Evolutionary conservation across 495 filamentous ascomycete genomes (phyloP), one percentile per base, ranked within the genome.

Genomic region (Penicillium herquei): DNA sequence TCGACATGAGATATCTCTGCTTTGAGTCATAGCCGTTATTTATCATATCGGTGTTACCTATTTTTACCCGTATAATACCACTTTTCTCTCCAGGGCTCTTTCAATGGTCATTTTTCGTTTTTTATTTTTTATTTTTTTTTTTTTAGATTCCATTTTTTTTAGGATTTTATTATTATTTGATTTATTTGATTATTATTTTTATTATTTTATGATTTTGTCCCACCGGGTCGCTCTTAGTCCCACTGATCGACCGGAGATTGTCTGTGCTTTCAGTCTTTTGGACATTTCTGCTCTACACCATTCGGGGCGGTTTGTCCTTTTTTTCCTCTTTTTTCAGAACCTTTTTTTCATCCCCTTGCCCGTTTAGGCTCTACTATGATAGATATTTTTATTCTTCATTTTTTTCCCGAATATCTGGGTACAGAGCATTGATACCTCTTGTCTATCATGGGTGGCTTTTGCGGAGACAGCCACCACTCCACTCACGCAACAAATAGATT

Each of bases 181-280:
- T 26, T 26, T 26, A 26, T 26, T 26, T 26, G 21, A 26, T 26
- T 26, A 26, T 26, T 26, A 26, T 26, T 26, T 26, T 26, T 26
- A 26, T 26, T 26, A 26, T 26, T 26, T 26, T 26, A 26, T 26
- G 1, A 26, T 26, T 26, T 26, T 46, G 43, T 46, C 43, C 43
- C 30, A 46, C 43, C 43, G 43, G 43, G 26, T 21, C 4, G 3
- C 31, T 26, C 13, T 46, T 18, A 10, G 49, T 40, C n/a, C 49
- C 49, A 51, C 49, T 51, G 49, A 51, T 51, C 49, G 21, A 40
- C 49, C 35, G 33, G 34, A 31, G 26, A 21, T 21, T 49, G 47
- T 49, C 47, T 49, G 47, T 49, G 47, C 47, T 46, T 46, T 31
- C 12, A 30, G 43, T 34, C 0, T 26, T 26, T 26, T 26, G 21